A percentile compares a stretch with the other conserved stretches of the same genome.
Evolutionary conservation across 1,284 basidiomycete genomes (phyloP).

Genomic region (Rhizoctonia solani): DNA sequence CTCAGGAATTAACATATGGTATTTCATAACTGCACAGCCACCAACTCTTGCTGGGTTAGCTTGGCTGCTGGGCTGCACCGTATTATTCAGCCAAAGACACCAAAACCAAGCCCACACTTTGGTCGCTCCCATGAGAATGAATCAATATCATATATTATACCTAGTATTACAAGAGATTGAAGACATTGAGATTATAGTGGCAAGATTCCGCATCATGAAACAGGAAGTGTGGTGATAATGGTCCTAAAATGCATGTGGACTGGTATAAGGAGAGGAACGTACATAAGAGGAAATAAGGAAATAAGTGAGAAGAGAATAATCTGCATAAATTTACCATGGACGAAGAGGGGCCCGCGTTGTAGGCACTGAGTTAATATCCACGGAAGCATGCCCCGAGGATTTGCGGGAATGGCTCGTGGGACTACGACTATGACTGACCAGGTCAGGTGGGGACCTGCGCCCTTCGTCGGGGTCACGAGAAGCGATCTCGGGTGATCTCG

Average conservation of each 20-base stretch:
- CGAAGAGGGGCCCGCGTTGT: conserved; percentile 17
- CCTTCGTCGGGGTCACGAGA: conserved; percentile 19
- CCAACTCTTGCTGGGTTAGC: background rate
- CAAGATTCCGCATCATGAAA: conserved; percentile 21
- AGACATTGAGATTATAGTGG: conserved; percentile 29
- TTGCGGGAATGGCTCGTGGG: conserved; percentile 22
- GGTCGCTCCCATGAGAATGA: background rate
- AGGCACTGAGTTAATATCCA: background rate
- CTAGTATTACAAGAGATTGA: conserved; percentile 25
- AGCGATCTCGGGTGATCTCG: conserved; percentile 26
- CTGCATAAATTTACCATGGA: conserved; percentile 22
- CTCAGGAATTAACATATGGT: conserved; percentile 17
- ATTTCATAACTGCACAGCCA: conserved; percentile 18
- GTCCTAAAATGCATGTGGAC: conserved; percentile 10
- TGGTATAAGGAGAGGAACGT: background rate
- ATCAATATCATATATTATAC: conserved; percentile 17
- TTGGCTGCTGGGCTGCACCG: background rate
- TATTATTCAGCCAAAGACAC: background rate
- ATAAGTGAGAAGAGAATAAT: background rate
- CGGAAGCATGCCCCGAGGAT: conserved; percentile 20
- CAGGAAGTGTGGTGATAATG: conserved; percentile 3
- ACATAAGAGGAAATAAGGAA: background rate
- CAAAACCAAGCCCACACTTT: background rate
- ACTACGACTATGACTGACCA: background rate
- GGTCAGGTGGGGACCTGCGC: conserved; percentile 1